These are phyloP conservation scores for Nigrograna mackinnonii DNA, from an alignment of 2,329 filamentous ascomycete species.

Conservation along the genomic window DNA sequence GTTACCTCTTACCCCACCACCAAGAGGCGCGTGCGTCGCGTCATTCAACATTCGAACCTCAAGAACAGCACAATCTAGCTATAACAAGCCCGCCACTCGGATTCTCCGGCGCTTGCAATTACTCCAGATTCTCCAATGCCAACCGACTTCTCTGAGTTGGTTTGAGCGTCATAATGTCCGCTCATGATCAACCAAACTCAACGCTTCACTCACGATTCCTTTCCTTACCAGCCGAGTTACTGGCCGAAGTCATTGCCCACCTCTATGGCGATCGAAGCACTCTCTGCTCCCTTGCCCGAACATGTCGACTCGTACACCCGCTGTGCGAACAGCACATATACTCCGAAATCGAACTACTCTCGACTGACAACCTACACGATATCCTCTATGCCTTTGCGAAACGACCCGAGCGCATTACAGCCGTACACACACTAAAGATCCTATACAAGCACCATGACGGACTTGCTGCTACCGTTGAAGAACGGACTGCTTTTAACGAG, in stretches of 20 bases:
- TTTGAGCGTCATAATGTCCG: too few species aligned
- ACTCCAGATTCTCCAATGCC: too few species aligned
- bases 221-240: constrained; percentile 25
- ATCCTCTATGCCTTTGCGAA: constrained; percentile 28
- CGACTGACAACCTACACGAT: constrained; percentile 24
- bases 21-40: too few species aligned
- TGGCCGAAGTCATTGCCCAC: constrained; percentile 29
- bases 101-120: too few species aligned
- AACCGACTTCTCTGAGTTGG: too few species aligned
- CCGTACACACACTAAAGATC: constrained; percentile 36
- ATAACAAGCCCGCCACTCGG: too few species aligned
- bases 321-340: constrained; percentile 38
- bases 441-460: constrained; percentile 26
- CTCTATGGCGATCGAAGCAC: constrained; percentile 23
- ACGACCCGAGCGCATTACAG: constrained; percentile 27
- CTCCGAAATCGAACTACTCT: constrained; percentile 29
- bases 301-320: constrained; percentile 30
- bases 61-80: too few species aligned
- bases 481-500: constrained; percentile 29
- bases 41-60: too few species aligned
- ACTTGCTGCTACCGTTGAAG: constrained; percentile 21
- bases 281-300: constrained; percentile 30
- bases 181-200: too few species aligned
- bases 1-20: too few species aligned
- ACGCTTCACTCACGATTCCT: constrained; percentile 5